phyloP scores from a whole-genome alignment of 1,284 basidiomycete genomes.

The Cerrena zonata region DNA sequence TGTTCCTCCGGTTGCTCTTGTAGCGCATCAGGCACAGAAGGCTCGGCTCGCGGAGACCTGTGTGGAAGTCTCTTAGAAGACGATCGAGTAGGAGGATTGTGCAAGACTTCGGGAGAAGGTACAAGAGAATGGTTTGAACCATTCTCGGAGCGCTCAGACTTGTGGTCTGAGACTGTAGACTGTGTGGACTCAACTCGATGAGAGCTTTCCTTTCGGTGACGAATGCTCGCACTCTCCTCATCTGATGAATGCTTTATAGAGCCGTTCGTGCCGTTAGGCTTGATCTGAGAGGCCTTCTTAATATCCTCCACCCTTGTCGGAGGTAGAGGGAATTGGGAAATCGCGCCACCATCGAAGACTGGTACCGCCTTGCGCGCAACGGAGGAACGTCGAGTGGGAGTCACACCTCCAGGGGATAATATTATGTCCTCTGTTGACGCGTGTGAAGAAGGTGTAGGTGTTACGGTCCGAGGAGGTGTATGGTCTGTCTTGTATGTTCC shows the following conservation, averaged over 20 bases:
- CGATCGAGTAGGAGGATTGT: not conserved
- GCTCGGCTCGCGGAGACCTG: not conserved
- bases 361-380: slow-evolving; percentile 23
- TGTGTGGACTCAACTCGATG: not conserved
- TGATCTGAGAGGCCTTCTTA: not conserved
- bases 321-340: slow-evolving; percentile 2
- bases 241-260: not conserved
- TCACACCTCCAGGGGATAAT: not conserved
- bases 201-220: not conserved
- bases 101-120: not conserved
- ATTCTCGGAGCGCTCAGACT: slow-evolving; percentile 1
- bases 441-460: slow-evolving; percentile 8
- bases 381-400: slow-evolving; percentile 15
- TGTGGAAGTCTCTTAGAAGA: not conserved
- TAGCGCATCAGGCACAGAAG: not conserved
- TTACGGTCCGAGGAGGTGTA: slow-evolving; percentile 9
- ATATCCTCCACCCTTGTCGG: not conserved
- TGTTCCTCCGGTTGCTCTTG: not conserved
- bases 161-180: not conserved
- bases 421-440: slow-evolving; percentile 7
- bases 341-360: slow-evolving; percentile 13
- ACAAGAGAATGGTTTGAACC: too few species aligned
- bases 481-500: slow-evolving; percentile 5
- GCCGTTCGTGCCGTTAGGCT: slow-evolving; percentile 2
- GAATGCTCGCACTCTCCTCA: not conserved